Evolutionary conservation across 1,139 yeast species (phyloP).

Genomic region (Geotrichum candidum): DNA sequence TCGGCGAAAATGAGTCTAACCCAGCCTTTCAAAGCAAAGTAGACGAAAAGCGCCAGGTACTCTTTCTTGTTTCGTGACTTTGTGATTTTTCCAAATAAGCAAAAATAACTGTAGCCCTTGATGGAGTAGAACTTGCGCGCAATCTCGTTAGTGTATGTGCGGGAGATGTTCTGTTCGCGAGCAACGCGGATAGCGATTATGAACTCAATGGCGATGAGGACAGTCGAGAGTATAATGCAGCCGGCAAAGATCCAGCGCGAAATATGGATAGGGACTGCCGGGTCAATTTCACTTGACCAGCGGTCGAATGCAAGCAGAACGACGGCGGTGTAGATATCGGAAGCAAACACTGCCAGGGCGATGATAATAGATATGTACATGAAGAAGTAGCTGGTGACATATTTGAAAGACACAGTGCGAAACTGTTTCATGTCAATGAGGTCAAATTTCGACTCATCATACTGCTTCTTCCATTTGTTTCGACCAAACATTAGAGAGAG

Average conservation of each 20-base stretch:
- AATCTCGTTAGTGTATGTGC: conserved; percentile 61
- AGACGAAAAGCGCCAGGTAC: conserved; percentile 61
- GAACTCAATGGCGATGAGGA: conserved; percentile 53
- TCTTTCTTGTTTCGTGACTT: conserved; percentile 57
- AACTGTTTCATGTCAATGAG: conserved; percentile 43
- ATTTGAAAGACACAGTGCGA: conserved; percentile 48
- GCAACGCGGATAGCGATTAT: conserved; percentile 55
- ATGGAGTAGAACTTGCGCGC: conserved; percentile 56
- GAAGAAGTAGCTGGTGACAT: conserved; percentile 49
- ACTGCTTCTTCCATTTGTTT: conserved; percentile 27
- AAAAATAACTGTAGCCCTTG: conserved; percentile 56
- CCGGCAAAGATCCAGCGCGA: conserved; percentile 81
- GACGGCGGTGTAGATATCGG: conserved; percentile 77
- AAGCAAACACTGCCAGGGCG: conserved; percentile 54
- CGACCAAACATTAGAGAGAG: conserved; percentile 10
- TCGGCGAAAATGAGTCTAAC: conserved; percentile 65
- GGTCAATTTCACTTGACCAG: conserved; percentile 58
- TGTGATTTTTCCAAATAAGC: conserved; percentile 65
- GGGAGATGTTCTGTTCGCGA: conserved; percentile 59
- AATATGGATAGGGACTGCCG: conserved; percentile 54
- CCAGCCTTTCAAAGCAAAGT: conserved; percentile 62
- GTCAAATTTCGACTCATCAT: conserved; percentile 28
- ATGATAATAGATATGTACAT: conserved; percentile 49
- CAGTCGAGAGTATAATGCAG: conserved; percentile 71
- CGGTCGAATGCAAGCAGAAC: conserved; percentile 66